Percentiles rank a stretch among this genome's conserved stretches.
These are phyloP conservation scores for Blumeriella jaapii DNA, from an alignment of 2,329 filamentous ascomycete genomes.

Conservation along the genomic window DNA sequence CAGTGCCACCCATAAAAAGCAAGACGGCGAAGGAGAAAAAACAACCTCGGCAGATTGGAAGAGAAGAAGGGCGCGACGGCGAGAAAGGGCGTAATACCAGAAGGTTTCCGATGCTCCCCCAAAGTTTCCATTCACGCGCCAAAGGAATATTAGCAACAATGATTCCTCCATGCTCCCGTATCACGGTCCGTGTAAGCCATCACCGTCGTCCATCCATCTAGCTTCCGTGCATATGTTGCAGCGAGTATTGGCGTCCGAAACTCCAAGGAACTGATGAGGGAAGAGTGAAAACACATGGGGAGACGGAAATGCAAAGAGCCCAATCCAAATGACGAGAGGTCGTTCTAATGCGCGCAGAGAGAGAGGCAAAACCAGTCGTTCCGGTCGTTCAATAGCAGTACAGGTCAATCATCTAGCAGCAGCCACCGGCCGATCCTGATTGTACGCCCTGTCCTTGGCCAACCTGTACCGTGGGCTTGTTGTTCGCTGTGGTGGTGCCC, in stretches of 20 bases:
- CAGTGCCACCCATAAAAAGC: no score
- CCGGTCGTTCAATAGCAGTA: slow-evolving; percentile 13
- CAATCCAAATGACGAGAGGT: slow-evolving; percentile 23
- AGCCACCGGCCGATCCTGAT: slow-evolving; percentile 71
- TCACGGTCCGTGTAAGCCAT: slow-evolving; percentile 22
- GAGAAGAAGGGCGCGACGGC: no score
- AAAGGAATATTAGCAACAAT: slow-evolving; percentile 14
- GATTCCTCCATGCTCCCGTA: slow-evolving; percentile 14
- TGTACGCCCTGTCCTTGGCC: slow-evolving; percentile 90
- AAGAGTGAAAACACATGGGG: slow-evolving; percentile 21
- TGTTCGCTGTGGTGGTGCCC: slow-evolving; percentile 89
- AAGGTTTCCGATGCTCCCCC: no score
- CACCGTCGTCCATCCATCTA: slow-evolving; percentile 24
- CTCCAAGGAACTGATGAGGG: slow-evolving; percentile 9
- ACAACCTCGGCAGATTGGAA: no score
- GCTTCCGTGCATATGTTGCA: slow-evolving; percentile 18
- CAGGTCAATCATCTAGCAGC: slow-evolving; percentile 56
- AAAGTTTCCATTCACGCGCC: slow-evolving; percentile 20
- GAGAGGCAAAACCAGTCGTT: slow-evolving; percentile 18
- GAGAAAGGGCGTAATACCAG: no score
- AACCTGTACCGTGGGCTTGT: slow-evolving; percentile 97
- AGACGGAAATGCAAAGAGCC: slow-evolving; percentile 21
- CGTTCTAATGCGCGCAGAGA: slow-evolving; percentile 25
- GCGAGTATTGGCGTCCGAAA: slow-evolving; percentile 17
- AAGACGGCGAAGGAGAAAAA: no score